Percentiles rank a stretch among this genome's conserved stretches.
These are phyloP conservation scores for Pleurotus sapidus DNA, from an alignment of 768 basidiomycete genomes.

Conservation along the genomic window DNA sequence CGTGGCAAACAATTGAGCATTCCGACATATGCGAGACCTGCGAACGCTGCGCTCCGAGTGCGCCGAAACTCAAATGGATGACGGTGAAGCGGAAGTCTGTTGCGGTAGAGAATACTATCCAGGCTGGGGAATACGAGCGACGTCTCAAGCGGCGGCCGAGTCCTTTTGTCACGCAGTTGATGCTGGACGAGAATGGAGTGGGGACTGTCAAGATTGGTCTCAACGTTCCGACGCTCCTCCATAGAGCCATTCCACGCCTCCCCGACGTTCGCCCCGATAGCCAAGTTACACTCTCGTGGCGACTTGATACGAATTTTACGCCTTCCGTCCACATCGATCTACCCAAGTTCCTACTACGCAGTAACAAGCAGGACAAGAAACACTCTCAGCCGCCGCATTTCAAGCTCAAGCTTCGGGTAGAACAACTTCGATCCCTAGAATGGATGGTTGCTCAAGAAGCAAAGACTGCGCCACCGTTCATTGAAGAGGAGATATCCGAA, in stretches of 20 bases:
- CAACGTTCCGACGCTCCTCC: conserved; percentile 83
- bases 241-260: conserved; percentile 80
- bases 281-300: conserved; percentile 65
- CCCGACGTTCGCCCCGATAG: conserved; percentile 54
- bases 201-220: conserved; percentile 83
- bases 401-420: conserved; percentile 67
- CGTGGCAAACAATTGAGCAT: conserved; percentile 63
- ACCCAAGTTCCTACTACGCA: conserved; percentile 66
- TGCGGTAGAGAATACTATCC: conserved; percentile 78
- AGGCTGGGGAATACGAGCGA: conserved; percentile 89
- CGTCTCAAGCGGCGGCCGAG: conserved; percentile 82
- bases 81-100: conserved; percentile 56
- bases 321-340: conserved; percentile 57
- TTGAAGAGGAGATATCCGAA: conserved; percentile 95
- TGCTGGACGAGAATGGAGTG: conserved; percentile 53
- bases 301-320: conserved; percentile 74
- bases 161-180: conserved; percentile 85
- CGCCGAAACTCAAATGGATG: conserved; percentile 77
- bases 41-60: conserved; percentile 75
- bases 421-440: conserved; percentile 85
- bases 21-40: conserved; percentile 53
- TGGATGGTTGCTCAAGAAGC: conserved; percentile 92
- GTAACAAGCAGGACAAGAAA: conserved; percentile 72
- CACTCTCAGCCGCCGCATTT: conserved; percentile 81
- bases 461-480: conserved; percentile 60